Conservation (phyloP, 73 alveolate species). For the Tetrahymena elliotti region DNA sequence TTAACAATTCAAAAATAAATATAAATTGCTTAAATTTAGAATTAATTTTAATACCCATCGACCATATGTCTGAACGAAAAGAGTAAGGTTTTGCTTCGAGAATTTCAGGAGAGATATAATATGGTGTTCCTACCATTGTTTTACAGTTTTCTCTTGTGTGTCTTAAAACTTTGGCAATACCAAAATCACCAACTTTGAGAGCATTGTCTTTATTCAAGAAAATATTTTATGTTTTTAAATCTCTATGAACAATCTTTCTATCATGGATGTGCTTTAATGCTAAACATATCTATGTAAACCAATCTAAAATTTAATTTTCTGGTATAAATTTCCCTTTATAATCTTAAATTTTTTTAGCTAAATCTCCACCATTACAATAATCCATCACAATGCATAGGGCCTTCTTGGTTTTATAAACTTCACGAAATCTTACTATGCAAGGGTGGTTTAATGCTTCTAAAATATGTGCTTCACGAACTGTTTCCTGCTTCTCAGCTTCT, state of each 20-base stretch:
- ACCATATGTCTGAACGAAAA: constrained; percentile 83
- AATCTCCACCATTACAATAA: constrained; percentile 54
- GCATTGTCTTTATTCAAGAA: constrained; percentile 66
- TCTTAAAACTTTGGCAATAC: constrained; percentile 77
- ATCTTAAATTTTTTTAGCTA: constrained; percentile 32
- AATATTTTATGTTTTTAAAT: constrained; percentile 78
- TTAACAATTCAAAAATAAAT: background rate
- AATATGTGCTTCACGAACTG: constrained; percentile 85
- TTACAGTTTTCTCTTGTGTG: constrained; percentile 77
- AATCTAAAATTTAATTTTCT: constrained; percentile 81
- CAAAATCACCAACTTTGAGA: constrained; percentile 90
- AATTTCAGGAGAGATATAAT: constrained; percentile 91
- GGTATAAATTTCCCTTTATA: constrained; percentile 43
- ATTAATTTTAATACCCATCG: constrained; percentile 50
- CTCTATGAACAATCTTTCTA: constrained; percentile 83
- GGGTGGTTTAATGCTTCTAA: constrained; percentile 86
- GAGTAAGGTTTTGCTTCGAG: constrained; percentile 73
- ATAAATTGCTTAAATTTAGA: background rate
- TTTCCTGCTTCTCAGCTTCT: constrained; percentile 73
- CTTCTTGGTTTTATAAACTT: constrained; percentile 82
- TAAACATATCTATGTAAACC: constrained; percentile 86
- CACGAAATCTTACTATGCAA: constrained; percentile 78
- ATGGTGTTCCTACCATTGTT: constrained; percentile 90
- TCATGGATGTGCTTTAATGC: constrained; percentile 95
- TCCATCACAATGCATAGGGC: constrained; percentile 47